Percentiles rank a stretch among this genome's conserved stretches.
Conservation (phyloP, 495 filamentous ascomycete species). For the Ascobolus immersus region DNA sequence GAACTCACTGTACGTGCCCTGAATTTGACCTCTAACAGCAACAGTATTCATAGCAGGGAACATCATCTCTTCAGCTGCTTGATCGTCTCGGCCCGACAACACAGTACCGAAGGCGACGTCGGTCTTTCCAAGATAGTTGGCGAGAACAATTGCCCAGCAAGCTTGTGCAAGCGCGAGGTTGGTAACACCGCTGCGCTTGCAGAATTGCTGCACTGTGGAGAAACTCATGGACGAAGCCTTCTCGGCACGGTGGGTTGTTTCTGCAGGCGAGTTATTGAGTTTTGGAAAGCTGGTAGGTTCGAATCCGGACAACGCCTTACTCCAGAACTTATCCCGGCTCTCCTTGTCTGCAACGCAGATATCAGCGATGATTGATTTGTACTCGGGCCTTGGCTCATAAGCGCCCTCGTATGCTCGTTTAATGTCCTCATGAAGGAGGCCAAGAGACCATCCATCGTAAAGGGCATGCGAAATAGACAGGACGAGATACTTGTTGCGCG, state of each 20-base stretch:
- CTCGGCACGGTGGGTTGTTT: slow-evolving; percentile 22
- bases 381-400: slow-evolving; percentile 19
- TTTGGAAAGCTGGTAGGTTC: slow-evolving; percentile 16
- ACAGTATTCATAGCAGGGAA: slow-evolving; percentile 67
- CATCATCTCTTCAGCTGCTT: slow-evolving; percentile 30
- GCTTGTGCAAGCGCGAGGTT: slow-evolving; percentile 39
- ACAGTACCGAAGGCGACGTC: slow-evolving; percentile 50
- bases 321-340: slow-evolving; percentile 34
- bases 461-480: slow-evolving; percentile 54
- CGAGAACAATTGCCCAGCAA: slow-evolving; percentile 37
- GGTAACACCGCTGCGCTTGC: slow-evolving; percentile 30
- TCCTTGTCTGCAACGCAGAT: slow-evolving; percentile 17
- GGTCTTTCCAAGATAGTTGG: slow-evolving; percentile 26
- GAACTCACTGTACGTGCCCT: slow-evolving; percentile 34
- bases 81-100: slow-evolving; percentile 39
- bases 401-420: slow-evolving; percentile 27
- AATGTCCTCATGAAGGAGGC: slow-evolving; percentile 40
- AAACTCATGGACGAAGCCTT: slow-evolving; percentile 18
- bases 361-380: slow-evolving; percentile 24
- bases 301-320: slow-evolving; percentile 26
- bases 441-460: slow-evolving; percentile 53
- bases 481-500: slow-evolving; percentile 24
- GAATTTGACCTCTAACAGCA: slow-evolving; percentile 33
- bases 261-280: background rate
- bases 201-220: slow-evolving; percentile 23